A percentile compares a stretch with the other conserved stretches of the same genome.
Evolutionary conservation across 768 basidiomycete genomes (phyloP).

Genomic region (Paxillus involutus): DNA sequence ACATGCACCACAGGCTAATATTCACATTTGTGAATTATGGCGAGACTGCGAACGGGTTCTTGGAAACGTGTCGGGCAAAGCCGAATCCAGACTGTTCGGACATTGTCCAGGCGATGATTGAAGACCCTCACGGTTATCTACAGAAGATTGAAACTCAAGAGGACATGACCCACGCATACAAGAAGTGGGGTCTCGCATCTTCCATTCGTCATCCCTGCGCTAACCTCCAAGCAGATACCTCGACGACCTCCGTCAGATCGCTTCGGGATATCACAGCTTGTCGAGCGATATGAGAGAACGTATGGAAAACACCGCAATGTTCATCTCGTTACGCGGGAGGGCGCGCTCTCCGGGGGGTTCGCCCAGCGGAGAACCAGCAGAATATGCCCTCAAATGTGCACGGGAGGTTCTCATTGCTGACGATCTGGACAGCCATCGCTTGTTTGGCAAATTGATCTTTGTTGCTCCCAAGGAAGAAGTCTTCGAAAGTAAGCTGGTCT

Average conservation of each 20-base stretch:
- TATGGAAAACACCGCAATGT: constrained; percentile 67
- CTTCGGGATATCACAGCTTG: constrained; percentile 58
- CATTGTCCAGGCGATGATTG: constrained; percentile 62
- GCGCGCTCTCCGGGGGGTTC: constrained; percentile 32
- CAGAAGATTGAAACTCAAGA: constrained; percentile 32
- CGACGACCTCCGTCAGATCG: constrained; percentile 77
- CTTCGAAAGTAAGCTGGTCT: constrained; percentile 61
- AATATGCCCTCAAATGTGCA: constrained; percentile 66
- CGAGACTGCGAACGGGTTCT: constrained; percentile 69
- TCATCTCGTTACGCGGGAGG: constrained; percentile 62
- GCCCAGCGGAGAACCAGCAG: constrained; percentile 15
- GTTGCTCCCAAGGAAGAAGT: constrained; percentile 84
- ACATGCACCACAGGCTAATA: constrained; percentile 62
- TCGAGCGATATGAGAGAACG: constrained; percentile 37
- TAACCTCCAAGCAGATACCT: constrained; percentile 57
- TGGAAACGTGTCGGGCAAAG: constrained; percentile 79
- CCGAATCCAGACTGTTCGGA: constrained; percentile 81
- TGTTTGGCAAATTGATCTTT: constrained; percentile 70
- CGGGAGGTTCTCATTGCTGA: constrained; percentile 76
- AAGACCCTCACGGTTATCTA: constrained; percentile 66
- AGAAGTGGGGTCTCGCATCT: not conserved
- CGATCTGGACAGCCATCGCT: constrained; percentile 70
- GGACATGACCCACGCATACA: not conserved
- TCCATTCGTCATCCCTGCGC: not conserved
- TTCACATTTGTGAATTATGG: constrained; percentile 89